Evolutionary conservation across 305 asterid species (phyloP).

Genomic region (Withania somnifera): DNA sequence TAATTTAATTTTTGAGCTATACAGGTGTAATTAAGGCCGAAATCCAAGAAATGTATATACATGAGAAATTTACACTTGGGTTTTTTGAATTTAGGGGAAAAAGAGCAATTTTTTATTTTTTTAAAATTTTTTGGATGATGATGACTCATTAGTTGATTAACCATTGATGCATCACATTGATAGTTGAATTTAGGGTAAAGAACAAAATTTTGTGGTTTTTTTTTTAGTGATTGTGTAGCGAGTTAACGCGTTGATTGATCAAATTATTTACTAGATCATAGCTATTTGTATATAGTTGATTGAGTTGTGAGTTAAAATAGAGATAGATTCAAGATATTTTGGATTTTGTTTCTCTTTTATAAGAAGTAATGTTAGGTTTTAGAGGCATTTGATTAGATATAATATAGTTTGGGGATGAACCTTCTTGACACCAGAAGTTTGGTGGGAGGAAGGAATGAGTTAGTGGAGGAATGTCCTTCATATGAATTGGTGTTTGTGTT

Average conservation of each 20-base stretch:
- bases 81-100: neutral
- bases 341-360: neutral
- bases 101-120: neutral
- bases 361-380: slow-evolving; percentile 2
- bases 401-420: neutral
- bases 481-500: slow-evolving; percentile 17
- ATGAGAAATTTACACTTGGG: slow-evolving; percentile 7
- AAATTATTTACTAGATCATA: neutral
- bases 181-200: neutral
- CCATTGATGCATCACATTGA: neutral
- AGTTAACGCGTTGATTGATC: neutral
- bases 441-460: neutral
- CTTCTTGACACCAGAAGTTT: neutral
- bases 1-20: neutral
- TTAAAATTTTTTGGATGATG: neutral
- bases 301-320: neutral
- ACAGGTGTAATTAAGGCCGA: slow-evolving; percentile 24
- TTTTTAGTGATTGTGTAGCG: neutral
- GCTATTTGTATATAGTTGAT: neutral
- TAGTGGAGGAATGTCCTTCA: slow-evolving; percentile 14
- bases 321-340: neutral
- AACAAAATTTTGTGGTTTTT: neutral
- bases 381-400: neutral
- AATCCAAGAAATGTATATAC: slow-evolving; percentile 9
- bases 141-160: neutral